phyloP scores from a whole-genome alignment of 352 stramenopile genomes.

The Pilasporangium apinafurcum region DNA sequence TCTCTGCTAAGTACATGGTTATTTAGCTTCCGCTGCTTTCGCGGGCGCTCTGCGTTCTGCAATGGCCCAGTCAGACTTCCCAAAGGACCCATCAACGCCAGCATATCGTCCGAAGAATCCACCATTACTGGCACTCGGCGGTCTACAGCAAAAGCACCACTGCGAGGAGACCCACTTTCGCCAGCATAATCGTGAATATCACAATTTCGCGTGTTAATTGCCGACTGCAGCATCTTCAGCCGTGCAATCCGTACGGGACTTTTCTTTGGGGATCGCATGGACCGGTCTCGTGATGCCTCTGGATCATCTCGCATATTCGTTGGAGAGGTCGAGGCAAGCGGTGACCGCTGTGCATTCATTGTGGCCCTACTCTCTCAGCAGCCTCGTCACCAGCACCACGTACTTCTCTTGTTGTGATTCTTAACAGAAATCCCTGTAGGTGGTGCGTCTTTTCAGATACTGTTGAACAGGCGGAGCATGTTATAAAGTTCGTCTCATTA shows the following conservation, averaged over 20 bases:
- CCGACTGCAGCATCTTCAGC: constrained; percentile 79
- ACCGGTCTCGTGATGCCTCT: too few relatives aligned
- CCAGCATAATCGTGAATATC: constrained; percentile 42
- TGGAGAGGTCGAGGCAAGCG: too few relatives aligned
- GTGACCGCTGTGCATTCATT: constrained; percentile 8
- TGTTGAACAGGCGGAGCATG: too few relatives aligned
- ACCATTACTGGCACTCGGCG: constrained; percentile 7
- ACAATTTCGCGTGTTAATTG: constrained; percentile 77
- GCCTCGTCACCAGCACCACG: too few relatives aligned
- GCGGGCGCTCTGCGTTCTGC: constrained; percentile 8
- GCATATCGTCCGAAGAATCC: constrained; percentile 35
- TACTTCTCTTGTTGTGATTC: too few relatives aligned
- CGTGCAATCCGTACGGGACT: constrained; percentile 68
- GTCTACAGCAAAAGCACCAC: neutral
- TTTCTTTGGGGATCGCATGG: constrained; percentile 54
- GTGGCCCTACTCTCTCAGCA: too few relatives aligned
- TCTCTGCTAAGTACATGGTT: constrained; percentile 4
- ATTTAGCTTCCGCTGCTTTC: constrained; percentile 28
- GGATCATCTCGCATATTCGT: too few relatives aligned
- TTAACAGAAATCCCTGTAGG: too few relatives aligned
- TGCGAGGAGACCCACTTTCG: neutral
- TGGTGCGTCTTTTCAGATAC: too few relatives aligned
- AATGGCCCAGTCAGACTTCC: constrained; percentile 49
- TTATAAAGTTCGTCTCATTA: too few relatives aligned
- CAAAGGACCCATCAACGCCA: constrained; percentile 64